A percentile compares a stretch with the other conserved stretches of the same genome.
These are phyloP conservation scores for Fusarium clavum DNA, from an alignment of 2,329 filamentous ascomycete species.

Conservation along the genomic window DNA sequence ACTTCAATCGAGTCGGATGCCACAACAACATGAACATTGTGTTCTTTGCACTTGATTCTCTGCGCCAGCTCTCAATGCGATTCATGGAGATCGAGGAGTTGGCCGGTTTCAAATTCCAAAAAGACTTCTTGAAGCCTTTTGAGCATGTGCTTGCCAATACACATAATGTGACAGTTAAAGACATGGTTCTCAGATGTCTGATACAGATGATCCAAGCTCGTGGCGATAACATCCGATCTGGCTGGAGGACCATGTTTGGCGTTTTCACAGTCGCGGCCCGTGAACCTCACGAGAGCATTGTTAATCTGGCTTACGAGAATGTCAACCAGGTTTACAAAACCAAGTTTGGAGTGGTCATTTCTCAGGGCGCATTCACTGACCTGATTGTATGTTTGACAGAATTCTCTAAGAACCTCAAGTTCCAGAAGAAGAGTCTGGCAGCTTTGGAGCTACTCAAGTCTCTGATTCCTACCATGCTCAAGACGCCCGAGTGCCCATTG, in stretches of 20 bases:
- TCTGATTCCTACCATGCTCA: conserved; percentile 93
- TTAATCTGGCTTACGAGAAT: conserved; percentile 96
- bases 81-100: conserved; percentile 99
- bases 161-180: conserved; percentile 90
- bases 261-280: conserved; percentile 96
- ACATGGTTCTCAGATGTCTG: conserved; percentile 94
- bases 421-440: conserved; percentile 97
- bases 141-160: conserved; percentile 97
- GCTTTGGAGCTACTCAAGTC: conserved; percentile 96
- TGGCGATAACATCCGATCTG: conserved; percentile 95
- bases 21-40: conserved; percentile 97
- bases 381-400: conserved; percentile 96
- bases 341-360: conserved; percentile 94
- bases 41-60: conserved; percentile 95
- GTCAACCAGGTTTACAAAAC: conserved; percentile 96
- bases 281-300: conserved; percentile 94
- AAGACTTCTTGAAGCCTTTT: conserved; percentile 98
- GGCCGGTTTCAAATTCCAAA: conserved; percentile 99
- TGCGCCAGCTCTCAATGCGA: conserved; percentile 96
- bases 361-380: conserved; percentile 96
- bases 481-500: conserved; percentile 93
- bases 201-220: conserved; percentile 99
- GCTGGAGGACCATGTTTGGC: conserved; percentile 99
- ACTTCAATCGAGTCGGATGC: conserved; percentile 98
- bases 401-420: conserved; percentile 98